Evolutionary conservation across 352 stramenopile genomes (phyloP), one percentile per base, ranked within the genome.

Genomic region (Pythium phragmiticola): DNA sequence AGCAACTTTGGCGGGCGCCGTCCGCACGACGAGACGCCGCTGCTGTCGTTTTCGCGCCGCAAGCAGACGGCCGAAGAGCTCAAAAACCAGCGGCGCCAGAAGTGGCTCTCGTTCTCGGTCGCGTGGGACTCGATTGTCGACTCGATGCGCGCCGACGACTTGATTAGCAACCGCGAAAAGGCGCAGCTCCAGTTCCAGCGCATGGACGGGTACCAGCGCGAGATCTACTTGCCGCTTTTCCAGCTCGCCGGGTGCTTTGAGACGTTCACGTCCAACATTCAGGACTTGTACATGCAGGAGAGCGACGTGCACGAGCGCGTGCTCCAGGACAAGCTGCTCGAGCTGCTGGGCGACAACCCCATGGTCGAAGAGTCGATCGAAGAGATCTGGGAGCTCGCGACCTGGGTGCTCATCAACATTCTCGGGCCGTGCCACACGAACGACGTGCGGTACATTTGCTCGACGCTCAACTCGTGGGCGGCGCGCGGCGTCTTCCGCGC

Each of bases 191-290:
- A 97, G 60, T 99, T 99, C 72, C 97, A 98, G 61, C 89, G 95
- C 33, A 89, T 98, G 26, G 88, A 98, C 58, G 93, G 94, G 1
- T 99, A 99, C 72, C 95, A 95, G 68, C 96, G 98, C 58, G 94
- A 98, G 45, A 98, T 99, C 65, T 99, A 99, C 68, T 70, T 99
- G 42, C 97, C 97, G 21, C 92, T 99, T 49, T 99, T 99, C 70
- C 96, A 99, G 68, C 92, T 98, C 14, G 97, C 97, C 12, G 97
- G 97, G 17, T 97, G 94, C 57, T 98, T 99, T 19, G 96, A 99
- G 69, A 86, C 85, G 33, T 96, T 96, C 46, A 93, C 80, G 17
- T 85, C 82, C 4, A 79, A 53, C 23, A 84, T 93, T 45, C 66
- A 87, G 48, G 82, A 94, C 41, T 71, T 95, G 47, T 93, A 92